Percentiles rank a stretch among this genome's conserved stretches.
These are phyloP conservation scores for Lepidium aucheri DNA, from an alignment of 345 rosid species.

Conservation along the genomic window DNA sequence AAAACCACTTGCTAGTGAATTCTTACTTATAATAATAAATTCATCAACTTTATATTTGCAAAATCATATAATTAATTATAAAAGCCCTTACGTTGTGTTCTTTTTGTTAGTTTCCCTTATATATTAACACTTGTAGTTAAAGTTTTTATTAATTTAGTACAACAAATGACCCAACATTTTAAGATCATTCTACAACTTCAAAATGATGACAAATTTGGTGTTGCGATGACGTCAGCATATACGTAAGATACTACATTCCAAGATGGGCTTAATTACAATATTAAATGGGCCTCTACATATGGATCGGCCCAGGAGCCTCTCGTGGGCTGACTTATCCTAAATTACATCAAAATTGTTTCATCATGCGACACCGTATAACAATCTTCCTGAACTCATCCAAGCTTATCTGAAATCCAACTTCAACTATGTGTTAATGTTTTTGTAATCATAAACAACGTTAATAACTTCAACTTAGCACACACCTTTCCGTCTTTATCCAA, in stretches of 20 bases:
- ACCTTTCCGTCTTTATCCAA: conserved; percentile 65
- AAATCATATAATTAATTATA: not conserved
- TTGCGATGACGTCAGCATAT: too few species aligned
- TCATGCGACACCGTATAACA: conserved; percentile 55
- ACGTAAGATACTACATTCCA: too few species aligned
- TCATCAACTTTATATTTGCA: not conserved
- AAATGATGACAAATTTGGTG: too few species aligned
- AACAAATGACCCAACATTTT: too few species aligned
- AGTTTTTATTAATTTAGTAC: not conserved
- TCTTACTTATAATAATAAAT: not conserved
- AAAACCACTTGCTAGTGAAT: too few species aligned
- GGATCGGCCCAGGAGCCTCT: too few species aligned
- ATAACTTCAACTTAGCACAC: not conserved
- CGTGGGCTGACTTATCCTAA: not conserved
- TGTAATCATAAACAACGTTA: not conserved
- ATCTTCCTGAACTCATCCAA: conserved; percentile 60
- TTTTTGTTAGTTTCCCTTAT: not conserved
- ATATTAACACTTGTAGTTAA: not conserved
- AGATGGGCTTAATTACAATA: too few species aligned
- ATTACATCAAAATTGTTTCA: conserved; percentile 20
- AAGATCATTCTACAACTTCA: too few species aligned
- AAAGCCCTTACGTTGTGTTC: not conserved
- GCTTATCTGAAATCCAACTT: conserved; percentile 52
- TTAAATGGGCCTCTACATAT: too few species aligned
- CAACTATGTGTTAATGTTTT: not conserved